Evolutionary conservation across 208 protist genomes (phyloP).

Genomic region (Novymonas esmeraldas): DNA sequence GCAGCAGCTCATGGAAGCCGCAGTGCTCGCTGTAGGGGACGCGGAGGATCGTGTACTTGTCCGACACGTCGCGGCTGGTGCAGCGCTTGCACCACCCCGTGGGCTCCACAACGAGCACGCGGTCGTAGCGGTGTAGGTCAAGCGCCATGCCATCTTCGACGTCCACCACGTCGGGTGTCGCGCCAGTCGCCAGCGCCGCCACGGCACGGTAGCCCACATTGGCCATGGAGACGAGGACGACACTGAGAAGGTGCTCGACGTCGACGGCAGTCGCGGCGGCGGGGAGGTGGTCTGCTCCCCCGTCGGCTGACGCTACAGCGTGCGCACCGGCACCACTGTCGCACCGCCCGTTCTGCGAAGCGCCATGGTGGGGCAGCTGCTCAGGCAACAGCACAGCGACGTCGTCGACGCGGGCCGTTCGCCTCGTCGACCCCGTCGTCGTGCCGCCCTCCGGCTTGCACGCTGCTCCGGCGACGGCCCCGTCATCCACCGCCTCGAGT

Average conservation of each 20-base stretch:
- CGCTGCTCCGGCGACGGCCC: not conserved
- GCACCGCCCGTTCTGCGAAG: no score
- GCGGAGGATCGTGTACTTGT: constrained; percentile 40
- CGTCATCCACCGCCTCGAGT: not conserved
- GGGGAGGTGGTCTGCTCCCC: no score
- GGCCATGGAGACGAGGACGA: constrained; percentile 29
- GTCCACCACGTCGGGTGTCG: not conserved
- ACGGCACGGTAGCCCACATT: constrained; percentile 22
- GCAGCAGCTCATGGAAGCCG: constrained; percentile 79
- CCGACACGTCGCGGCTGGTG: constrained; percentile 19
- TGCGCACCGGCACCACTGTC: no score
- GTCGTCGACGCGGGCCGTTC: constrained; percentile 14
- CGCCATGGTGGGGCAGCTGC: no score
- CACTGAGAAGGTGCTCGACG: constrained; percentile 22
- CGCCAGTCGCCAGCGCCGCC: constrained; percentile 7
- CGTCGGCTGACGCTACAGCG: no score
- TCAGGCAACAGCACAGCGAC: constrained; percentile 21
- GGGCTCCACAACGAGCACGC: constrained; percentile 73
- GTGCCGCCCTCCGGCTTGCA: not conserved
- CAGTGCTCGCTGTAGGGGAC: constrained; percentile 91
- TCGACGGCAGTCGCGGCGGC: not conserved
- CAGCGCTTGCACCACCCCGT: constrained; percentile 75
- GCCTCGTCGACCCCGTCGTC: not conserved
- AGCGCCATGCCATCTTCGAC: constrained; percentile 49
- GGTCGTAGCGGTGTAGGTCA: constrained; percentile 51